Percentiles rank a stretch among this genome's conserved stretches.
Conservation (phyloP, 495 filamentous ascomycete species). For the Eremomyces bilateralis region DNA sequence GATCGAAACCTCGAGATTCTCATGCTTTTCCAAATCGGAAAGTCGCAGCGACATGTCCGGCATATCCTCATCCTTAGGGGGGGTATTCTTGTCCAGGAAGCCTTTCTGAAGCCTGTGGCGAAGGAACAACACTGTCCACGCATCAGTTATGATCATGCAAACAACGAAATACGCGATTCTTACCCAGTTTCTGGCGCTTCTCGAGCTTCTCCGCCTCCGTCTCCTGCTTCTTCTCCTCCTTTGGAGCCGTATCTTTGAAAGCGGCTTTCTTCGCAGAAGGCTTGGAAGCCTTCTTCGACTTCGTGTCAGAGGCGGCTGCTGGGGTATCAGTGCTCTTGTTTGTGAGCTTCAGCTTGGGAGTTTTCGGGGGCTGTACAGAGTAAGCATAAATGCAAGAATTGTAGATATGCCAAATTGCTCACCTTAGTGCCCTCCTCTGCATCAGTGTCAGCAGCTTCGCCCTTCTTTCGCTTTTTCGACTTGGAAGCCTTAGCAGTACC, state of each 20-base stretch:
- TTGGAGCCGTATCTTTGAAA: slow-evolving; percentile 21
- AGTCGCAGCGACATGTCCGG: slow-evolving; percentile 52
- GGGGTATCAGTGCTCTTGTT: too few species aligned
- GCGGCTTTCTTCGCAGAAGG: slow-evolving; percentile 24
- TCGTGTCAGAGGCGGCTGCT: too few species aligned
- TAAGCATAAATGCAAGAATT: too few species aligned
- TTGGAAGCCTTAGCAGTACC: too few species aligned
- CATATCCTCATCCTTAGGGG: slow-evolving; percentile 82
- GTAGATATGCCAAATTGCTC: not conserved
- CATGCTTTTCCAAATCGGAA: slow-evolving; percentile 52
- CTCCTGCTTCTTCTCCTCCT: slow-evolving; percentile 22
- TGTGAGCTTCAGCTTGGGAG: slow-evolving; percentile 50
- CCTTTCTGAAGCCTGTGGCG: slow-evolving; percentile 84
- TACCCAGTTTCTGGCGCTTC: slow-evolving; percentile 36
- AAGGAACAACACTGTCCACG: slow-evolving; percentile 47
- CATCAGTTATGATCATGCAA: slow-evolving; percentile 35
- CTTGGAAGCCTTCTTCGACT: slow-evolving; percentile 30
- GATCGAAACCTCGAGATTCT: slow-evolving; percentile 65
- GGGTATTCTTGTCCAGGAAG: slow-evolving; percentile 57
- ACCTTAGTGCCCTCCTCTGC: not conserved
- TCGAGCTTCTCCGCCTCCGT: slow-evolving; percentile 38
- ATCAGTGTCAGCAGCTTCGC: not conserved
- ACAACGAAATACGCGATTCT: slow-evolving; percentile 24
- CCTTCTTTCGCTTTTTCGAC: not conserved
- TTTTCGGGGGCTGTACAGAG: slow-evolving; percentile 26